Evolutionary conservation across 305 asterid genomes (phyloP), one percentile per base, ranked within the genome.

Genomic region (Solanum hybrid): DNA sequence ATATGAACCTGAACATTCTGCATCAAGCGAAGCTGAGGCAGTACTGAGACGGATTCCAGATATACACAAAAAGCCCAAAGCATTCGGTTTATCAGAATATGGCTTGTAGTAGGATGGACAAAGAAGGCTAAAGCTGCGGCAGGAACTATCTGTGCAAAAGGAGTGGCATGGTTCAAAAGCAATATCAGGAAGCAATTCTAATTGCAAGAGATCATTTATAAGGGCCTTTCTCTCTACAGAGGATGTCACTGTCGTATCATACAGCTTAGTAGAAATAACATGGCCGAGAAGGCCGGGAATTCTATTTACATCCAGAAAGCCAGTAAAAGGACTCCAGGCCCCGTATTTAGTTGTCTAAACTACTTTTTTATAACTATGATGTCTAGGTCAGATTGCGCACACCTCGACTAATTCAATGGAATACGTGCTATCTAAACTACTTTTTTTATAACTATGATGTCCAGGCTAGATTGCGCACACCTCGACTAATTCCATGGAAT

Each of bases 11-110:
- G 95, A n/a, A 95, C 92, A 86, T 95, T 97, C 93, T 95, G 98
- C 93, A 97, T 91, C 97, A 96, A 92, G 88, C 95, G 96, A 86
- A 97, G 98, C 57, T 96, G 99, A 84, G 98, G 98, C 91, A 96
- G 90, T 33, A 97, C 98, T 5, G 97, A 94, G 67, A 96, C 90
- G 73, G 99, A 92, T 92, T 97, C 99, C 91, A 94, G 75, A 93
- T 97, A 97, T 22, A 93, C 95, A 31, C 96, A 91, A 87, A 96
- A 95, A 0, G 98, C 98, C 99, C 99, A 97, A 69, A 95, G 91
- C 74, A 97, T 91, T 36, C 97, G 92, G 73, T 83, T 91, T 88
- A 93, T 35, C 9, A 42, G 91, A n/a, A 87, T 84, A 86, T 94
- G 95, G 71, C 83, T 73, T 8, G 95, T 93, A 92, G 84, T 73